These are phyloP conservation scores for Exserohilum turcica DNA, from an alignment of 2,329 filamentous ascomycete genomes.

Conservation along the genomic window DNA sequence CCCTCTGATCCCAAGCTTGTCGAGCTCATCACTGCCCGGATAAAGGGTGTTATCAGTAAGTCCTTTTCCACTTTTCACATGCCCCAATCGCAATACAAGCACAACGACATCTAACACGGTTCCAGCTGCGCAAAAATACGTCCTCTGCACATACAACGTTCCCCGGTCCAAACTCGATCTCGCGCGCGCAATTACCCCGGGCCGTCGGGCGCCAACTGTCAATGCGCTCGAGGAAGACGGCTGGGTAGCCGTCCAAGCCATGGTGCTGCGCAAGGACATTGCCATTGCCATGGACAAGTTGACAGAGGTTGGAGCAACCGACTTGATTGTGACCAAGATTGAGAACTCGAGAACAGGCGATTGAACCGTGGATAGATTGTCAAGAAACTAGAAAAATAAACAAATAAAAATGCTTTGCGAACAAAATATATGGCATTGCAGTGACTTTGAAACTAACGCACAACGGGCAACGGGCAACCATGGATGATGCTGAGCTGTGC, in stretches of 20 bases:
- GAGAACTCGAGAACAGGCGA: conserved; percentile 67
- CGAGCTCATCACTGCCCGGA: conserved; percentile 81
- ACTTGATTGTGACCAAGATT: conserved; percentile 85
- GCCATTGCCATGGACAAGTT: conserved; percentile 87
- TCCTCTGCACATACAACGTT: conserved; percentile 96
- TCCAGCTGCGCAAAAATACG: conserved; percentile 81
- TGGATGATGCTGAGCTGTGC: background rate
- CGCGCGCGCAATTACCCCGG: conserved; percentile 81
- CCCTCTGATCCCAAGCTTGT: conserved; percentile 81
- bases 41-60: conserved; percentile 86
- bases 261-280: conserved; percentile 89
- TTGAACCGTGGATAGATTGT: conserved; percentile 1
- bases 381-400: background rate
- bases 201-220: conserved; percentile 89
- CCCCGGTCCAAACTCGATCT: conserved; percentile 68
- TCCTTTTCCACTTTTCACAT: background rate
- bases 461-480: background rate
- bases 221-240: conserved; percentile 85
- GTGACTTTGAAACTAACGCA: too few relatives aligned
- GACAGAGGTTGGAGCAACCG: conserved; percentile 74
- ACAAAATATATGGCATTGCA: background rate
- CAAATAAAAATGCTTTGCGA: background rate
- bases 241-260: conserved; percentile 93
- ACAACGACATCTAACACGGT: background rate
- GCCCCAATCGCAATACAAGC: conserved; percentile 13